Base-by-base conservation (phyloP, 768 basidiomycete genomes). In the Trametes cinnabarina region DNA sequence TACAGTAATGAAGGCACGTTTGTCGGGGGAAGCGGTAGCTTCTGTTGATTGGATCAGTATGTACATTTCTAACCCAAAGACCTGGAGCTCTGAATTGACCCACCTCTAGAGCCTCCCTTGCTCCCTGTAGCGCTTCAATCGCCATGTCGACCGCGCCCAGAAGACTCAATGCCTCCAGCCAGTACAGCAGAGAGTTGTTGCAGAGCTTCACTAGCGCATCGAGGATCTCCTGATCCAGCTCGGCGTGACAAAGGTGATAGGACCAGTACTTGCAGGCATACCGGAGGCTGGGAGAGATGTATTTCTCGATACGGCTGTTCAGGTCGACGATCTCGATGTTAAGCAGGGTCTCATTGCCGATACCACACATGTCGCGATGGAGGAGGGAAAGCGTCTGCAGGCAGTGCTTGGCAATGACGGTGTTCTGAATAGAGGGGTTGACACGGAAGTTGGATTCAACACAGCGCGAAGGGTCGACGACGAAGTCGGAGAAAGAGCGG, bases 401-500 rank as follows among this genome's bases (percentile, higher is more conserved):
- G 35, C 48, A 50, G 22, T 50, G 34, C n/a, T 35, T 35, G 23
- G 37, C 41, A 3, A 60, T 34, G 26, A 46, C 34, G 5, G 51
- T 30, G 34, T 60, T 53, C 19, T 54, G 42, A 8, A 15, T 15
- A 12, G 48, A 15, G 15, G 52, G 17, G 37, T 57, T 46, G 1
- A 67, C 47, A 12, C 40, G 35, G 32, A 62, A 58, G 0, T 57
- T 26, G 2, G 44, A 15, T 35, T 64, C 52, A 7, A n/a, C 26
- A 34, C 66, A 65, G n/a, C 66, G 60, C 5, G 19, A 19, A 0
- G 39, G 30, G 30, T 55, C 47, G 2, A 40, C 50, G 46, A 68
- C 55, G 41, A 66, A 68, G 48, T 68, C 66, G n/a, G 51, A 51
- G 28, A 67, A 67, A 3, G 66, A 67, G 3, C 58, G 56, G 42